Base-by-base conservation (phyloP, 176 grass and related monocot species). In the Lolium rigidum region DNA sequence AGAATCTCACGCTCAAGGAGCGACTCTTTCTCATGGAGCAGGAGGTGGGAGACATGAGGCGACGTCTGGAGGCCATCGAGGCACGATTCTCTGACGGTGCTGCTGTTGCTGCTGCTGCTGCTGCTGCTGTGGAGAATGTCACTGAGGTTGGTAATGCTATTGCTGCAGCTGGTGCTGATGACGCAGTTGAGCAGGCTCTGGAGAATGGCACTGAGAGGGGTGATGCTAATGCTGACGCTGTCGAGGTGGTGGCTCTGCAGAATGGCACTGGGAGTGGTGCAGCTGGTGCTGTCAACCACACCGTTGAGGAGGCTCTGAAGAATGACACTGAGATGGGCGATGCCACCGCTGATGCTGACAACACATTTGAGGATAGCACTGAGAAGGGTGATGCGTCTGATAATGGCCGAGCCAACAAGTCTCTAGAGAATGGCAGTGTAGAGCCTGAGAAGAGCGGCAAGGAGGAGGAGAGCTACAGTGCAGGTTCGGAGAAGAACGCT, bases 1-100 rank as follows among this genome's bases (percentile, higher is more conserved):
- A 98, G 82, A 98, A 93, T 70, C 82, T 95, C 18, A 91, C 87
- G 0, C 79, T 98, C 2, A 95, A 91, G 93, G 95, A 98, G 89
- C 86, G 92, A 57, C 87, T 95, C 55, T 98, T 95, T 82, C 50
- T 98, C 79, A 89, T 95, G 79, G 95, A 98, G 76, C 88, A 88
- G 67, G 93, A 95, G 72, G 88, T 95, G 18, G 89, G 85, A 10
- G 95, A 98, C 62, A 86, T 98, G 82, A 86, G 89, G 88, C 41
- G 41, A 3, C 41, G 41, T 43, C 41, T 43, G 41, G 87, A 88
- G 56, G 71, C 49, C 16, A 80, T 94, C 0, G 92, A 97, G 86
- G 39, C 83, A 0, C 72, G 50, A 3, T 76, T 93, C 39, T 22
- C 22, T 0, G 47, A 85, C 35, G n/a, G n/a, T n/a, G 88, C 31